Percentiles rank a stretch among this genome's conserved stretches.
phyloP scores from a whole-genome alignment of 306 rosid genomes.

The Ochetophila trinervis region DNA sequence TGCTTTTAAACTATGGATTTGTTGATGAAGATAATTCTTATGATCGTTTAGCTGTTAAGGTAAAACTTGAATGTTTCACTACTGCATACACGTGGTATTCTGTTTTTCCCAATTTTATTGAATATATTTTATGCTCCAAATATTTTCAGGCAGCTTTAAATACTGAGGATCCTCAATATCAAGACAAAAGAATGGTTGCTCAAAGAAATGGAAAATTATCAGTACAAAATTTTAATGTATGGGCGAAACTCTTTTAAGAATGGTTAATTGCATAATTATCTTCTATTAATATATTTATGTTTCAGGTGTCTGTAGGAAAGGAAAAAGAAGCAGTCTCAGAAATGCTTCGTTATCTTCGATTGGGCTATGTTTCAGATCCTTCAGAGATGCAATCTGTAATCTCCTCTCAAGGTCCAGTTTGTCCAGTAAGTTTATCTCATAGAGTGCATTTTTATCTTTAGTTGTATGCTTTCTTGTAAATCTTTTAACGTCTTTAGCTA shows the following conservation, averaged over 20 bases:
- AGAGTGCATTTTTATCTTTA: neutral
- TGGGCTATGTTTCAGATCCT: conserved; percentile 96
- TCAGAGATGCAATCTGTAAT: conserved; percentile 90
- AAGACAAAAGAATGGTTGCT: conserved; percentile 91
- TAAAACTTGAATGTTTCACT: conserved; percentile 26
- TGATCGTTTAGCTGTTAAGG: conserved; percentile 80
- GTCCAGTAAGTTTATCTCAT: conserved; percentile 65
- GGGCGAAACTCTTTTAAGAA: conserved; percentile 26
- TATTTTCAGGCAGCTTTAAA: conserved; percentile 77
- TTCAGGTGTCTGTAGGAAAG: conserved; percentile 72
- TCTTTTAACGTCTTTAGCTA: neutral
- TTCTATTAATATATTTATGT: conserved; percentile 23
- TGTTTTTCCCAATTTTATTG: conserved; percentile 20
- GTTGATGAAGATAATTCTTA: conserved; percentile 77
- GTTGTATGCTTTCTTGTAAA: neutral
- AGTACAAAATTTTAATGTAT: conserved; percentile 69
- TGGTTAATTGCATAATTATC: conserved; percentile 7
- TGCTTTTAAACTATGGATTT: conserved; percentile 90
- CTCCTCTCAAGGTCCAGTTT: conserved; percentile 96
- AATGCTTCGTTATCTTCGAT: conserved; percentile 85
- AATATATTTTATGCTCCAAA: conserved; percentile 16
- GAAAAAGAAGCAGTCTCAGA: conserved; percentile 77
- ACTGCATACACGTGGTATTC: conserved; percentile 17
- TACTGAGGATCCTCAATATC: conserved; percentile 97
- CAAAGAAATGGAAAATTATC: conserved; percentile 90